Evolutionary conservation across 1,284 basidiomycete species (phyloP).

Genomic region (Cerrena zonata): DNA sequence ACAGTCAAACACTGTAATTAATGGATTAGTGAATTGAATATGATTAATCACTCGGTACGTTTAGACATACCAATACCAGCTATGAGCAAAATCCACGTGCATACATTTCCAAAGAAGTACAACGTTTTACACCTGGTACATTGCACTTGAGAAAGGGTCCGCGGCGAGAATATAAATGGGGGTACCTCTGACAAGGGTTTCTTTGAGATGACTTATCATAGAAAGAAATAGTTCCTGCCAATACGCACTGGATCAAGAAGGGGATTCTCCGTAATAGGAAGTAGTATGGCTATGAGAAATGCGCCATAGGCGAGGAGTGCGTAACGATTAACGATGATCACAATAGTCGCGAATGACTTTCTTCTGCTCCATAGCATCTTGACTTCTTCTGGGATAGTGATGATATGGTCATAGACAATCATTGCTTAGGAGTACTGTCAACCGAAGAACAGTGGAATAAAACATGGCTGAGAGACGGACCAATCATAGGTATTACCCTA

Average conservation of each 20-base stretch:
- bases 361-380: neutral
- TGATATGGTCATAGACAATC: neutral
- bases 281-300: neutral
- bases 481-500: too few species aligned
- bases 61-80: neutral
- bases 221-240: too few species aligned
- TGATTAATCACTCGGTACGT: neutral
- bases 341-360: neutral
- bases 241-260: too few species aligned
- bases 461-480: too few species aligned
- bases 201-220: too few species aligned
- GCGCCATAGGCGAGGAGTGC: neutral
- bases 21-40: neutral
- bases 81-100: neutral
- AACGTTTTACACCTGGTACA: neutral
- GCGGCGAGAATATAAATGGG: too few species aligned
- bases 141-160: too few species aligned
- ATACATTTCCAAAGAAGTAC: neutral
- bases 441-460: too few species aligned
- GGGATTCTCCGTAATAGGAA: neutral
- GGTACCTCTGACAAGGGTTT: too few species aligned
- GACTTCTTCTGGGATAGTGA: neutral
- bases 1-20: neutral
- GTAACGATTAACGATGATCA: neutral
- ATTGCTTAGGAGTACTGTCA: too few species aligned